Base-by-base conservation (phyloP, 1,139 yeast species). In the Geotrichum aggregatum region DNA sequence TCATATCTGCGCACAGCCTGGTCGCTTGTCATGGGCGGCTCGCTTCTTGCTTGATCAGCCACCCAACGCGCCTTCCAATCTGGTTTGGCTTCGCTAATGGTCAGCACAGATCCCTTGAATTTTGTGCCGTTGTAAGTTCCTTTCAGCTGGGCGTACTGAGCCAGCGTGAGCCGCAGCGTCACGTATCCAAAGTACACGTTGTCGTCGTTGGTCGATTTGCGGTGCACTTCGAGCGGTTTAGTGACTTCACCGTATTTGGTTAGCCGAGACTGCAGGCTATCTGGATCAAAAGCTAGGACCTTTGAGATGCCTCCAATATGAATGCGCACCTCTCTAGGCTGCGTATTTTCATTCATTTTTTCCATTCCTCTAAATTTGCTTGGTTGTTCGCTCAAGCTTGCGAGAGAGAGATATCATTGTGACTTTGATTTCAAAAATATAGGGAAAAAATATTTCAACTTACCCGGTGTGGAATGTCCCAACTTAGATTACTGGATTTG, bases 51-150 rank as follows among this genome's bases (percentile, higher is more conserved):
- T 6, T 65, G 54, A 58, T 76, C 84, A 38, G 66, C 63, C 39
- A 67, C 66, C 81, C 83, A 77, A 36, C 70, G 63, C 33, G 72
- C 73, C 24, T 68, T 58, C 67, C 69, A 81, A 53, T 68, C 71
- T 0, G 76, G 77, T 57, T 66, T 70, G 1, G 82, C 83, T 26
- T 64, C 63, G 43, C 76, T 79, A 5, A 91, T 70, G 1, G 73
- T 71, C 39, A 91, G 69, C 56, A 77, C 80, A 47, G 83, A 75
- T 1, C 95, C 96, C 76, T 86, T 87, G 67, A 77, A 91, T 39
- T 76, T 76, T 1, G 84, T 78, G 21, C 91, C 94, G 64, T 87
- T 77, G 56, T 87, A 76, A 0, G 84, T 72, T 4, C 71, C 66
- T 56, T 77, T 76, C 55, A 91, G 69, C 45, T 77, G 76, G 1